Conservation (phyloP, 768 basidiomycete genomes). For the Agaricus bisporus region DNA sequence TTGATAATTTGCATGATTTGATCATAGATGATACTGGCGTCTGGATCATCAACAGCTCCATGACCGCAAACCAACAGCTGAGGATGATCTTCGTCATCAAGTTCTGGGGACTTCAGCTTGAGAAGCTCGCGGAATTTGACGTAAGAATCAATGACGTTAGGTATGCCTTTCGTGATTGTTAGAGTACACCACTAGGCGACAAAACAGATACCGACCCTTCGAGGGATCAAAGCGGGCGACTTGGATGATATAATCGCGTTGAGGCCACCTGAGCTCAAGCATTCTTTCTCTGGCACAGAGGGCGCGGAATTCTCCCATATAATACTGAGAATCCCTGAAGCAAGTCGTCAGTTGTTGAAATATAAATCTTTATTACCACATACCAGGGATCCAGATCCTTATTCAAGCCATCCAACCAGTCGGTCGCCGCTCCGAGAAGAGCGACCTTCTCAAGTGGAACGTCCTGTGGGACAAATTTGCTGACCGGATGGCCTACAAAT, state of each 20-base stretch:
- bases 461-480: conserved; percentile 86
- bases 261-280: conserved; percentile 72
- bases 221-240: conserved; percentile 93
- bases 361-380: conserved; percentile 3
- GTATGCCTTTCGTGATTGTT: conserved; percentile 53
- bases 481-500: conserved; percentile 72
- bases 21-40: conserved; percentile 89
- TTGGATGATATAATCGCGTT: conserved; percentile 83
- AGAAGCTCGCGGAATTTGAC: conserved; percentile 72
- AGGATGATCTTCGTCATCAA: conserved; percentile 49
- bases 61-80: conserved; percentile 85
- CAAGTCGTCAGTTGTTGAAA: neutral
- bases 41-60: conserved; percentile 91
- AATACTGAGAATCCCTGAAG: conserved; percentile 68
- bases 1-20: conserved; percentile 59
- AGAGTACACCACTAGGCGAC: neutral
- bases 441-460: conserved; percentile 68
- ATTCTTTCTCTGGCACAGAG: conserved; percentile 77
- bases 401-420: conserved; percentile 94
- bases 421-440: conserved; percentile 78
- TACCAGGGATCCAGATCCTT: conserved; percentile 71
- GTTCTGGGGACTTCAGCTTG: conserved; percentile 32
- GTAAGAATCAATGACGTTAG: conserved; percentile 84
- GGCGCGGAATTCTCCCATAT: conserved; percentile 84
- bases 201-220: conserved; percentile 26